These are phyloP conservation scores for Juglanconis oblonga DNA, from an alignment of 2,329 filamentous ascomycete species.

Conservation along the genomic window DNA sequence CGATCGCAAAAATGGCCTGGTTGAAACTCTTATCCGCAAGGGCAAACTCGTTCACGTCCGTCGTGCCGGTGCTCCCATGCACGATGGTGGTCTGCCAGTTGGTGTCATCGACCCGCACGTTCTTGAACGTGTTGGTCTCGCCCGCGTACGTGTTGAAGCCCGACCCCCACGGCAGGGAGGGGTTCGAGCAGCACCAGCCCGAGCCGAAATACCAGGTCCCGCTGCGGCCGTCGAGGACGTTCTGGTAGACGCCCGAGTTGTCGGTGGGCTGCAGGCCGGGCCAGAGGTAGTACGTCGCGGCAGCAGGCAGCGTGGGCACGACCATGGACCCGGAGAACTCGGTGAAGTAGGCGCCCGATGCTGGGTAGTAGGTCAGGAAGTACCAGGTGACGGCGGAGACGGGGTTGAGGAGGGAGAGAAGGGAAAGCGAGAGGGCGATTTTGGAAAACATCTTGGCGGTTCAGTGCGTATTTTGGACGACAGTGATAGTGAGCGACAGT, in stretches of 20 bases:
- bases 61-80: slow-evolving; percentile 27
- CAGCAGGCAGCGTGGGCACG: slow-evolving; percentile 27
- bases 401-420: slow-evolving; percentile 25
- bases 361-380: slow-evolving; percentile 32
- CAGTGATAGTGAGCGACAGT: neutral
- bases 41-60: slow-evolving; percentile 32
- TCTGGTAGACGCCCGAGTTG: slow-evolving; percentile 38
- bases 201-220: slow-evolving; percentile 40
- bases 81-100: slow-evolving; percentile 34
- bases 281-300: slow-evolving; percentile 39
- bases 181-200: slow-evolving; percentile 40
- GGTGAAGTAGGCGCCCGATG: slow-evolving; percentile 32
- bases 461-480: neutral
- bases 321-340: slow-evolving; percentile 30
- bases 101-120: slow-evolving; percentile 24
- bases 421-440: slow-evolving; percentile 4
- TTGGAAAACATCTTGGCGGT: slow-evolving; percentile 15
- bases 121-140: slow-evolving; percentile 32
- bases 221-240: slow-evolving; percentile 37
- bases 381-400: slow-evolving; percentile 31
- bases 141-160: slow-evolving; percentile 34
- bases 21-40: slow-evolving; percentile 32
- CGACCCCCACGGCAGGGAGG: slow-evolving; percentile 34
- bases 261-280: slow-evolving; percentile 39
- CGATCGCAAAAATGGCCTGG: slow-evolving; percentile 39